phyloP scores from a whole-genome alignment of 78 protist species.

The Dictyostelium firmibasis region DNA sequence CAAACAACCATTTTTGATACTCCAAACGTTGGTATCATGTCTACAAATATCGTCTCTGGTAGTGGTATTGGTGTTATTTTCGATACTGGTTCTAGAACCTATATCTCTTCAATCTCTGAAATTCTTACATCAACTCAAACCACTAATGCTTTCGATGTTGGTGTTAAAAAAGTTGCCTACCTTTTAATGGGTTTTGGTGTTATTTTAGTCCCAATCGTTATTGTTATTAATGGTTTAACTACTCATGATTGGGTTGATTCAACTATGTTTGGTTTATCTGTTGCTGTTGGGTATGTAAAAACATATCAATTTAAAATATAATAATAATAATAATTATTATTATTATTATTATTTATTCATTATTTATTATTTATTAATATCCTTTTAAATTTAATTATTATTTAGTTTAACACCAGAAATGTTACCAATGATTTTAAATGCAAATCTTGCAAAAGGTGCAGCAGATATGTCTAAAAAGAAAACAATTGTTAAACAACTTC shows the following conservation, averaged over 20 bases:
- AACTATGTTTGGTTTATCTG: constrained; percentile 72
- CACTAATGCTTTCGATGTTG: constrained; percentile 73
- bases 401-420: constrained; percentile 71
- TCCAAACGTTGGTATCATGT: constrained; percentile 75
- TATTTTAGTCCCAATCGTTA: constrained; percentile 60
- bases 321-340: background rate
- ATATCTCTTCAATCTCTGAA: constrained; percentile 74
- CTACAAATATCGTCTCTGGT: constrained; percentile 76
- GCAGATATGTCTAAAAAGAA: constrained; percentile 71
- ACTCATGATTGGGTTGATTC: constrained; percentile 53
- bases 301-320: no score
- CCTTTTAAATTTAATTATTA: background rate
- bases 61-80: constrained; percentile 77
- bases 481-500: constrained; percentile 68
- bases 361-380: background rate
- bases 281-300: constrained; percentile 64
- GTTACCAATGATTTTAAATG: constrained; percentile 76
- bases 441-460: constrained; percentile 78
- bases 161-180: constrained; percentile 73
- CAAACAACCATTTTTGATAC: constrained; percentile 71
- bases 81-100: constrained; percentile 63
- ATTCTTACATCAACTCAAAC: constrained; percentile 57
- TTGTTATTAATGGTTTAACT: constrained; percentile 58
- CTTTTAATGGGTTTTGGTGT: constrained; percentile 67
- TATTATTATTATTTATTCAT: background rate